Base-by-base conservation (phyloP, 768 basidiomycete genomes). In the Porpolomopsis calyptriformis region DNA sequence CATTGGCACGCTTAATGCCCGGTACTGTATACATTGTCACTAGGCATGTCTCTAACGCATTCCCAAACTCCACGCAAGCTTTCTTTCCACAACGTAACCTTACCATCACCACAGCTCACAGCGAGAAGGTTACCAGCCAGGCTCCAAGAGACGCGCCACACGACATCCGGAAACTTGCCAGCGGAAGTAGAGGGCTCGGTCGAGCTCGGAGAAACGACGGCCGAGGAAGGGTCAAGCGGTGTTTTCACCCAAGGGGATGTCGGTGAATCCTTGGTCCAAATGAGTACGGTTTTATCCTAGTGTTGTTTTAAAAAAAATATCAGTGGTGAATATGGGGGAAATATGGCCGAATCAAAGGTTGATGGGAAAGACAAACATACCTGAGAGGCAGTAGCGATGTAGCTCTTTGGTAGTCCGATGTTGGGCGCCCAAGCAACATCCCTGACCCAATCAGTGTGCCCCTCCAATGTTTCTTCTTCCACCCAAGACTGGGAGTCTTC, bases 351-450 rank as follows among this genome's bases (percentile, higher is more conserved):
- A n/a, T 14, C n/a, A 9, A 20, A 14, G 14, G 3, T 36, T 4
- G 23, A 29, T 25, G 10, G 3, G 14, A 25, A 34, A n/a, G 9
- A 12, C 24, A 23, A 11, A 4, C 23, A 10, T 31, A 45, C 48
- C 48, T 49, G 93, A 0, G 89, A 92, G 0, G 91, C 91, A 1
- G 92, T 93, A 4, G 96, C 96, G 51, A 99, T 89, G 64, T 97
- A 97, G 58, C 82, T 85, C 51, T 91, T 76, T 0, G 94, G 90
- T 12, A 98, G 72, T 0, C 96, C 96, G 51, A 97, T 93, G 54
- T 90, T 96, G 0, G 96, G 94, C 1, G 93, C 93, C 92, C 93
- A 98, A 0, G 94, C 89, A n/a, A 97, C 93, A 60, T 98, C 94
- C 39, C 94, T 75, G 18, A 99, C 93, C 94, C 94, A 99, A 63